phyloP scores from a whole-genome alignment of 768 basidiomycete species.

The Tylopilus sp. region DNA sequence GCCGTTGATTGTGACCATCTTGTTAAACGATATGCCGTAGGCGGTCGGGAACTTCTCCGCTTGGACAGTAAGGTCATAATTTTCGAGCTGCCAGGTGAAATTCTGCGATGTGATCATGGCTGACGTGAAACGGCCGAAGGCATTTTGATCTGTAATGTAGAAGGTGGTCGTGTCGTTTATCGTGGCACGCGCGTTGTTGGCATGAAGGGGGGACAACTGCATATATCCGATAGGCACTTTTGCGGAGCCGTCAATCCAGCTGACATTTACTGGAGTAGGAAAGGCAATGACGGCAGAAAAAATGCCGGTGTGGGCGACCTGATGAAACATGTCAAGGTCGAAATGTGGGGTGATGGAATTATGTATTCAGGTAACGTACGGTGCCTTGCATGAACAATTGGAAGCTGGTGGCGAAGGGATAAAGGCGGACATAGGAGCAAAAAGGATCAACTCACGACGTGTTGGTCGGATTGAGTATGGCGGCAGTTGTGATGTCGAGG shows the following conservation, averaged over 20 bases:
- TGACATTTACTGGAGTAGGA: slow-evolving; percentile 51
- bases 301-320: slow-evolving; percentile 67
- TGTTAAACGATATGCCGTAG: slow-evolving; percentile 63
- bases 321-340: neutral
- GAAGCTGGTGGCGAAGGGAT: slow-evolving; percentile 40
- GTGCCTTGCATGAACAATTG: slow-evolving; percentile 48
- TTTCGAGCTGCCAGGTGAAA: slow-evolving; percentile 66
- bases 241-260: slow-evolving; percentile 51
- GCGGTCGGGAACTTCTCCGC: slow-evolving; percentile 66
- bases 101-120: slow-evolving; percentile 61
- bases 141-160: slow-evolving; percentile 49
- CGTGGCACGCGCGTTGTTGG: slow-evolving; percentile 52
- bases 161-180: slow-evolving; percentile 62
- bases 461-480: slow-evolving; percentile 53
- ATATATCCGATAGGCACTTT: slow-evolving; percentile 55
- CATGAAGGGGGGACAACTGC: slow-evolving; percentile 43
- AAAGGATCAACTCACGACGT: slow-evolving; percentile 41
- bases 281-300: slow-evolving; percentile 63
- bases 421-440: neutral
- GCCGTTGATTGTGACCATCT: slow-evolving; percentile 57
- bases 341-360: neutral
- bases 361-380: slow-evolving; percentile 32
- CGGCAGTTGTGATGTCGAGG: slow-evolving; percentile 50
- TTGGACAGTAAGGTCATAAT: slow-evolving; percentile 55
- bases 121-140: slow-evolving; percentile 60